These are phyloP conservation scores for Wickerhamiella musiphila DNA, from an alignment of 805 yeast species.

Conservation along the genomic window DNA sequence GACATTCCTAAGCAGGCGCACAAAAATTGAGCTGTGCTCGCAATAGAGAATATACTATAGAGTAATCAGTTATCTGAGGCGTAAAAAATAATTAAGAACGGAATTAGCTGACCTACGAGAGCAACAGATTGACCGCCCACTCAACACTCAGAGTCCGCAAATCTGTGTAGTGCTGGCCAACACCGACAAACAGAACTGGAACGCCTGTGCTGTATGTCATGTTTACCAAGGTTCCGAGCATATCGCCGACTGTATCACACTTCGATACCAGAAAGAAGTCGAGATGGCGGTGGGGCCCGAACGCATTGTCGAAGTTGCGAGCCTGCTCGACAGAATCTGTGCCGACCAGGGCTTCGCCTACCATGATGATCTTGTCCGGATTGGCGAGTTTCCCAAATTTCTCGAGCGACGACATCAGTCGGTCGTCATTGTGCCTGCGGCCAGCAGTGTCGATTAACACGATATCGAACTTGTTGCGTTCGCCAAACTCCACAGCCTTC, in stretches of 20 bases:
- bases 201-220: constrained; percentile 94
- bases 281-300: constrained; percentile 62
- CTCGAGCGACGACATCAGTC: constrained; percentile 87
- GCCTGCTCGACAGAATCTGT: constrained; percentile 96
- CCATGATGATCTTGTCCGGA: constrained; percentile 95
- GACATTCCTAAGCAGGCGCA: too few relatives aligned
- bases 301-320: constrained; percentile 77
- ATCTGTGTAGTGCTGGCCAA: constrained; percentile 94
- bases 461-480: constrained; percentile 53
- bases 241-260: constrained; percentile 93
- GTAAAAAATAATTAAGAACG: too few relatives aligned
- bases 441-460: constrained; percentile 96
- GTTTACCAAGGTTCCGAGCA: constrained; percentile 92
- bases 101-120: constrained; percentile 40
- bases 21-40: too few relatives aligned
- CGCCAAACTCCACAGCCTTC: constrained; percentile 71
- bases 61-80: too few relatives aligned
- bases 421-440: constrained; percentile 85
- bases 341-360: constrained; percentile 94
- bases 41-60: too few relatives aligned
- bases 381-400: constrained; percentile 90
- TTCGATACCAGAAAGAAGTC: constrained; percentile 88
- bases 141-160: constrained; percentile 76
- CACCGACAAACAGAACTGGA: constrained; percentile 88
- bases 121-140: constrained; percentile 76